Conservation (phyloP, 148 eudicot species). For the Pharnaceum exiguum region DNA sequence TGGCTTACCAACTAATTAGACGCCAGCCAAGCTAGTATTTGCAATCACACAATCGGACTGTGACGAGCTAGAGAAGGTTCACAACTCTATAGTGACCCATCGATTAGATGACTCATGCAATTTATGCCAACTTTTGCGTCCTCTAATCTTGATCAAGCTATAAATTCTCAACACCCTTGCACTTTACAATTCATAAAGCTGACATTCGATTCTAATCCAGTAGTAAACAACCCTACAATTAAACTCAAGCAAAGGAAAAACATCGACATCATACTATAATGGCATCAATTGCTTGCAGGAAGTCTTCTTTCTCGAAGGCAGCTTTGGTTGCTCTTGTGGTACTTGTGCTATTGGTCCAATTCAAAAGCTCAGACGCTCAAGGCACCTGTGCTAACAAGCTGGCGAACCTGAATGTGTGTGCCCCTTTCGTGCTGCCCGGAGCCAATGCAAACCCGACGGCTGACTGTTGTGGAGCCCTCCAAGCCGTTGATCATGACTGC, state of each 20-base stretch:
- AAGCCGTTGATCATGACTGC: constrained; percentile 54
- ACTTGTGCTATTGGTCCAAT: constrained; percentile 9
- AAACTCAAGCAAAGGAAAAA: background rate
- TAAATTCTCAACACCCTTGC: constrained; percentile 1
- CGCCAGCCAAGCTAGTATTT: too few species aligned
- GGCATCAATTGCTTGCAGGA: constrained; percentile 7
- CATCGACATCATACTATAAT: background rate
- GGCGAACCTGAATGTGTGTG: constrained; percentile 44
- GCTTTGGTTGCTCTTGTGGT: constrained; percentile 2
- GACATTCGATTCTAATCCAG: background rate
- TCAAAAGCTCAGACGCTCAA: constrained; percentile 26
- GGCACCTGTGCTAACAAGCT: constrained; percentile 40
- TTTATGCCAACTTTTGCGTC: too few species aligned
- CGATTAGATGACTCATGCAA: constrained; percentile 23
- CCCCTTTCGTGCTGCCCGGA: constrained; percentile 69
- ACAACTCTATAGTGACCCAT: constrained; percentile 2
- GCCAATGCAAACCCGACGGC: constrained; percentile 37
- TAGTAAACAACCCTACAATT: background rate
- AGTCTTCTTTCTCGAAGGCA: background rate
- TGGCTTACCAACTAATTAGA: too few species aligned
- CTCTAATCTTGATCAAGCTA: background rate
- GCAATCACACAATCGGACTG: constrained; percentile 11
- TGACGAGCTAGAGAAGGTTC: background rate
- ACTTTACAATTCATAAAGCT: background rate
- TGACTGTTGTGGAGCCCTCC: constrained; percentile 74